These are phyloP conservation scores for Selaginella tamariscina DNA, from an alignment of 75 land plant genomes.

Conservation along the genomic window DNA sequence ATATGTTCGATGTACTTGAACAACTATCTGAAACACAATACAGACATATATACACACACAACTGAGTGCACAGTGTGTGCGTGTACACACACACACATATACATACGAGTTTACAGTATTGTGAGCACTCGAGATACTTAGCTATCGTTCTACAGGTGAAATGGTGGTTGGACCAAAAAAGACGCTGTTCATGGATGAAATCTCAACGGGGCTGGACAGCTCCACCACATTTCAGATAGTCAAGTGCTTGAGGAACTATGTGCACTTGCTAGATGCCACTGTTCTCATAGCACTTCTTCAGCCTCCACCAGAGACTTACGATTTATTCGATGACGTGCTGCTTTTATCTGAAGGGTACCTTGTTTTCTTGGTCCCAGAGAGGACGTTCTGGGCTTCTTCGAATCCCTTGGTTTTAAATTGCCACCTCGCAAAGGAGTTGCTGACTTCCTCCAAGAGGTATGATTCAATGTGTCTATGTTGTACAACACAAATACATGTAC, in stretches of 20 bases:
- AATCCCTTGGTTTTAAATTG: neutral
- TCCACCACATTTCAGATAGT: slow-evolving; percentile 7
- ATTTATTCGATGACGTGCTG: neutral
- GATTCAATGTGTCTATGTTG: too few relatives aligned
- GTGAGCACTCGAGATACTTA: too few relatives aligned
- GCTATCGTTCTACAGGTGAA: too few relatives aligned
- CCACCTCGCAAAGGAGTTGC: neutral
- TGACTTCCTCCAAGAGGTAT: slow-evolving; percentile 10
- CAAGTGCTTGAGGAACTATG: neutral
- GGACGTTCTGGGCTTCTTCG: neutral
- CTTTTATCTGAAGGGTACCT: neutral
- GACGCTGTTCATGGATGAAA: slow-evolving; percentile 11
- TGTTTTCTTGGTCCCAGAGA: neutral
- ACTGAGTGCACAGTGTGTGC: neutral
- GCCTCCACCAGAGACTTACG: neutral
- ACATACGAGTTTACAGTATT: neutral
- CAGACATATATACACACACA: neutral
- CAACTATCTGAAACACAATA: neutral
- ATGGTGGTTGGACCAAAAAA: neutral
- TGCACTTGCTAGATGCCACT: neutral
- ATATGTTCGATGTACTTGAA: slow-evolving; percentile 17
- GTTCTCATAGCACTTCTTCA: neutral
- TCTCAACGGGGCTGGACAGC: slow-evolving; percentile 8
- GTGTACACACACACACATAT: slow-evolving; percentile 8
- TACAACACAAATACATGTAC: too few relatives aligned